A percentile compares a stretch with the other conserved stretches of the same genome.
phyloP scores from a whole-genome alignment of 78 protist genomes.

The Protostelium mycophagum region DNA sequence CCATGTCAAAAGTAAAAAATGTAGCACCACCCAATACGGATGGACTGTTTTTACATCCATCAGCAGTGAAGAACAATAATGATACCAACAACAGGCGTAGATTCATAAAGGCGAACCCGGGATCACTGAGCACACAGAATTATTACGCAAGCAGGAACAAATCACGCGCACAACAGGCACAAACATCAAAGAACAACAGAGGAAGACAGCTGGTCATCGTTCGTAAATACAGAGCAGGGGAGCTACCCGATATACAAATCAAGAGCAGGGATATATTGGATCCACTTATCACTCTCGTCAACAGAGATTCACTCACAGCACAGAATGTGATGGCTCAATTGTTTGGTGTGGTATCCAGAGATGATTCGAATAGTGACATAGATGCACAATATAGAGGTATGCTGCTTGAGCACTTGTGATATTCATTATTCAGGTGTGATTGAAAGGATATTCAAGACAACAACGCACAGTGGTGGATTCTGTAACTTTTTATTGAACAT shows the following conservation, averaged over 20 bases:
- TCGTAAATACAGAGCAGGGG: constrained; percentile 67
- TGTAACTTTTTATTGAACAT: neutral
- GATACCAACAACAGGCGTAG: neutral
- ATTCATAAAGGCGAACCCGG: neutral
- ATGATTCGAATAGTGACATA: neutral
- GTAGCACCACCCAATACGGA: no score
- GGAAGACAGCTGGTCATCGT: constrained; percentile 52
- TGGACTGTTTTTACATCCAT: no score
- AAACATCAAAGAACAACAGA: constrained; percentile 26
- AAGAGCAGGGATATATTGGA: constrained; percentile 26
- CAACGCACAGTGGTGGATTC: neutral
- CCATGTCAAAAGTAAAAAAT: neutral
- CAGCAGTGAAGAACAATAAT: neutral
- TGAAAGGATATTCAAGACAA: neutral
- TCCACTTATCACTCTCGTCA: constrained; percentile 38
- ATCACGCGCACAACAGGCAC: constrained; percentile 13
- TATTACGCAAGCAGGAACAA: constrained; percentile 14
- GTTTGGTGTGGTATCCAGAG: constrained; percentile 23
- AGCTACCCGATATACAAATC: constrained; percentile 73
- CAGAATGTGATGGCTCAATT: constrained; percentile 20
- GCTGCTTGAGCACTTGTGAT: neutral
- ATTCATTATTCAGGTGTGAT: neutral
- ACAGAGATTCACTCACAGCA: constrained; percentile 44
- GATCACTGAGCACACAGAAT: neutral
- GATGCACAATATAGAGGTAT: neutral